Evolutionary conservation across 306 rosid genomes (phyloP).

Genomic region (Quercus ilex): DNA sequence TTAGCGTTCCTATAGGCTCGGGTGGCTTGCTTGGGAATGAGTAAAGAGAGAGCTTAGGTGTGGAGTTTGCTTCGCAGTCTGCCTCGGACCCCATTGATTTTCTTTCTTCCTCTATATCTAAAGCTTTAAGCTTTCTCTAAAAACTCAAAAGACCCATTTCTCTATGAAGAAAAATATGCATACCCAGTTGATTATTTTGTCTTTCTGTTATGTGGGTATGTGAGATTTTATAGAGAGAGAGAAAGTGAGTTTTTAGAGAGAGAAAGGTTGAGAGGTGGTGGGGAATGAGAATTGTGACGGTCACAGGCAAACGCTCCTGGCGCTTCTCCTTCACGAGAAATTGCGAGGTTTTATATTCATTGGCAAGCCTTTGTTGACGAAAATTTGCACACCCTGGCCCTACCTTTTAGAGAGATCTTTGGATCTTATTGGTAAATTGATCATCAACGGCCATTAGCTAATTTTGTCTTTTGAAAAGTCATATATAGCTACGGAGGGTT

Average conservation of each 20-base stretch:
- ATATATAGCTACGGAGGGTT: neutral
- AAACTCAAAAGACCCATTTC: neutral
- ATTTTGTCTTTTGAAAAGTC: conserved; percentile 35
- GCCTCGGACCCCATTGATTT: conserved; percentile 23
- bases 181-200: conserved; percentile 2
- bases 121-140: neutral
- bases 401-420: neutral
- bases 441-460: conserved; percentile 8
- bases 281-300: conserved; percentile 38
- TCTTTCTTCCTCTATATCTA: neutral
- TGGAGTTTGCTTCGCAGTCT: conserved; percentile 2
- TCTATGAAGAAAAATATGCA: neutral
- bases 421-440: conserved; percentile 5
- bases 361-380: conserved; percentile 4
- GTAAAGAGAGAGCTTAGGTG: conserved; percentile 40
- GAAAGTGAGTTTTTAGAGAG: conserved; percentile 18
- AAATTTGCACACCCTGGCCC: conserved; percentile 19
- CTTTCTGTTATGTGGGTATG: conserved; percentile 20
- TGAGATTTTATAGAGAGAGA: conserved; percentile 28
- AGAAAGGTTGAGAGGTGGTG: conserved; percentile 11
- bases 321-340: conserved; percentile 81
- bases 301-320: conserved; percentile 57
- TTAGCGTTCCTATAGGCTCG: conserved; percentile 29
- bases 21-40: conserved; percentile 37
- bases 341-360: conserved; percentile 13